phyloP scores from a whole-genome alignment of 1,284 basidiomycete genomes.

The Termitomyces sp. region DNA sequence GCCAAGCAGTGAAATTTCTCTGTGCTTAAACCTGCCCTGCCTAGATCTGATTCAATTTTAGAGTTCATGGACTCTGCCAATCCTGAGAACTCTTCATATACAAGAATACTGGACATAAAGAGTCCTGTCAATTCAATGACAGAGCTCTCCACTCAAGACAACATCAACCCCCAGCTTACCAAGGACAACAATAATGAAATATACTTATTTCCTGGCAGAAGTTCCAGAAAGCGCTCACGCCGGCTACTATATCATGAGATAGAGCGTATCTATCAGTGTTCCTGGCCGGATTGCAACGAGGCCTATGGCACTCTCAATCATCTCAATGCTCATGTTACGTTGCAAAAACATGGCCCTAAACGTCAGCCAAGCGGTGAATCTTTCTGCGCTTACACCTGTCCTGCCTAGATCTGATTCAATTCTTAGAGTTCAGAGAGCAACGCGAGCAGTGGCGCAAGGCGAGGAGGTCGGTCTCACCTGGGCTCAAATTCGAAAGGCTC shows the following conservation, averaged over 20 bases:
- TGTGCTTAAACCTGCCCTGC: not conserved
- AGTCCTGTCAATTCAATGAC: slow-evolving; percentile 25
- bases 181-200: slow-evolving; percentile 49
- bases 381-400: not conserved
- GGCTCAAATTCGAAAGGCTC: too few relatives aligned
- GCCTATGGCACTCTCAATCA: slow-evolving; percentile 88
- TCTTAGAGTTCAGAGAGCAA: slow-evolving; percentile 92
- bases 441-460: slow-evolving; percentile 92
- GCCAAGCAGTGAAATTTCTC: slow-evolving; percentile 66
- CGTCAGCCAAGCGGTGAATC: slow-evolving; percentile 75
- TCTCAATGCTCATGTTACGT: slow-evolving; percentile 87
- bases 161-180: not conserved
- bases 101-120: too few relatives aligned
- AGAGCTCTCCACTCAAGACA: slow-evolving; percentile 12
- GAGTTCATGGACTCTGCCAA: too few relatives aligned
- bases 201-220: slow-evolving; percentile 78
- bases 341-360: slow-evolving; percentile 88
- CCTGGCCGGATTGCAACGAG: slow-evolving; percentile 80
- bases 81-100: too few relatives aligned
- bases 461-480: slow-evolving; percentile 65
- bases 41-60: slow-evolving; percentile 28
- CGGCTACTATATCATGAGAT: slow-evolving; percentile 88
- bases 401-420: slow-evolving; percentile 6
- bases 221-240: slow-evolving; percentile 77
- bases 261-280: slow-evolving; percentile 85